Base-by-base conservation (phyloP, 495 filamentous ascomycete species). In the Aspergillus incahuasiensis region DNA sequence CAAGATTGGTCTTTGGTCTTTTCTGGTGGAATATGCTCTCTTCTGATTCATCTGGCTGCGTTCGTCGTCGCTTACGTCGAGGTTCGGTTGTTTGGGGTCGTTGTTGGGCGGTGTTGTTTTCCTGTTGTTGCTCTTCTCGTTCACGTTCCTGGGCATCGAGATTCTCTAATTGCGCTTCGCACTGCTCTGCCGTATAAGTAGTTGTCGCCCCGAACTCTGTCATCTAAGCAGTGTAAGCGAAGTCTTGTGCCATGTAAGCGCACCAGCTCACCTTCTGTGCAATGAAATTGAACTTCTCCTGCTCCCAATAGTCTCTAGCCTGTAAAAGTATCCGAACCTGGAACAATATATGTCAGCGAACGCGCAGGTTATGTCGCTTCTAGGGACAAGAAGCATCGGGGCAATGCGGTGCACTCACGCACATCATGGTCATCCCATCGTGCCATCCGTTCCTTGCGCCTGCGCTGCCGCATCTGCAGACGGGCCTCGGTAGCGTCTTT, bases 381-480 rank as follows among this genome's bases (percentile, higher is more conserved):
- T 20, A 16, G 34, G n/a, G 1, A 3, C 16, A 50, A 40, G 38
- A 16, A n/a, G 16, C 9, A 54, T 35, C 44, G 28, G 24, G 5
- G 19, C 38, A 12, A 34, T 9, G 38, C 9, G 63, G 57, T 20
- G 39, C 59, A 77, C 73, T 59, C 74, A 79, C 82, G 72, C 73
- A 85, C 82, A 78, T 90, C 86, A 51, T 76, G 74, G 47, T 84
- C 79, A 45, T 84, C 83, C 87, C 87, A 90, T 5, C 80, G 75
- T 12, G 82, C 73, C 65, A 82, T 70, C 20, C 68, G 66, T 48
- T 84, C 79, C 64, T 86, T 85, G 40, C 83, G 79, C 38, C 88
- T 74, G 21, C 86, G 75, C 63, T 85, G 81, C 15, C 87, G 80
- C 86, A 90, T 90, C 69, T 90, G 86, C 44, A 90, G 69, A 4